Evolutionary conservation across 345 rosid species (phyloP), one percentile per base, ranked within the genome.

Genomic region (Brassica nigra): DNA sequence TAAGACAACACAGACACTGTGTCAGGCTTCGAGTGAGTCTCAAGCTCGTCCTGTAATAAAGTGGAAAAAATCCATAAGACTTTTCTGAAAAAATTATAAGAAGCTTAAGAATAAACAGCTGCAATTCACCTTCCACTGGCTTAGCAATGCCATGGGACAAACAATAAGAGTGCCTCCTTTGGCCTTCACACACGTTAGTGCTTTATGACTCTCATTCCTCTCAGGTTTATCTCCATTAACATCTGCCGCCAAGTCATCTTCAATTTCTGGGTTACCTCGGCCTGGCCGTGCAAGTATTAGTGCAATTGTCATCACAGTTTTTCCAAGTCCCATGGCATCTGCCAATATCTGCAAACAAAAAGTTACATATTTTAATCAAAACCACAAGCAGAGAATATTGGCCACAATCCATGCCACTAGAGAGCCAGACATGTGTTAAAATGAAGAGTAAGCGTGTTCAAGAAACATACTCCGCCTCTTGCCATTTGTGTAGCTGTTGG

Each of bases 251-350:
- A 62, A 27, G 31, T 31, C 63, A 11, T 79, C 76, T 66, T 73
- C 63, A 33, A 30, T 62, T 11, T 78, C 84, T 11, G 78, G 76
- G 62, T 61, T 77, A 62, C 88, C 87, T 76, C 73, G 77, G 62
- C 88, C 84, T 14, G 84, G 86, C 74, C 89, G 79, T 69, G 95
- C 83, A 74, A 89, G 92, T 77, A 90, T 82, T 52, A 90, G 73
- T 69, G 92, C 90, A 79, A 90, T 88, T 33, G 90, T 89, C 95
- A 90, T 90, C 73, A 90, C 91, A 3, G 95, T 90, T 82, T 89
- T 90, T 42, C 92, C 95, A 47, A 89, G 95, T 29, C 93, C 91
- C 95, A 90, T 90, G 64, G 95, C 90, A 88, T 88, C 95, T 52
- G 91, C 95, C 54, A 90, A 76, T 59, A 90, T 89, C 95, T 88